Base-by-base conservation (phyloP, 306 rosid species). In the Castanea crenata region DNA sequence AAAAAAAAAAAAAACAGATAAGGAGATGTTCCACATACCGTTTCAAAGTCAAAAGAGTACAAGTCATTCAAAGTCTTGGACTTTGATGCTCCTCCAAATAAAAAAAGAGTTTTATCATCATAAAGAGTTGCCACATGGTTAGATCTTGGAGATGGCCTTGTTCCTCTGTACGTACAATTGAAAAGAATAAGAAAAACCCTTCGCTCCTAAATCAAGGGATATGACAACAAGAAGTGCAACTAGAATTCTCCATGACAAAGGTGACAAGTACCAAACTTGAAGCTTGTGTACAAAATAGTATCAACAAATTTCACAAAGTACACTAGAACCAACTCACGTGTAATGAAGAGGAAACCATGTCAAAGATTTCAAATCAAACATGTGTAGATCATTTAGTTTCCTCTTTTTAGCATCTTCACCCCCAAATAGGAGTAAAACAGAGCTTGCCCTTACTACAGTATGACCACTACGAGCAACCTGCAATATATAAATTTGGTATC, bases 281-380 rank as follows among this genome's bases (percentile, higher is more conserved):
- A 38, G 34, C 62, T 77, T 46, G 8, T 31, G 63, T 41, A 73
- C 5, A 75, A 32, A 44, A 79, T 7, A 55, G 31, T 25, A 35
- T 55, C 80, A 64, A 46, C 34, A 69, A 79, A 55, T 32, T 70
- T 74, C 51, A 75, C 18, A 9, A 1, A 23, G 79, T 38, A 70
- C 69, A 62, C 55, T 55, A 59, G 82, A 72, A 68, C 51, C 62
- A 74, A 86, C 98, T 92, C 80, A 94, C 97, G 90, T 94, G 92
- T 88, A 90, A 87, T 86, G 93, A 75, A 92, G 98, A 65, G 97
- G 98, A 52, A 94, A 93, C 98, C 98, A 94, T 31, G 93, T 94
- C 77, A 87, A 85, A 27, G 98, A 88, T 84, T 94, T 92, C 75
- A 92, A 93, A 85, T 94, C 98, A 80, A 90, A 94, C 97, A 91